Conservation (phyloP, 2,329 filamentous ascomycete species). For the Anthostomella pinea region DNA sequence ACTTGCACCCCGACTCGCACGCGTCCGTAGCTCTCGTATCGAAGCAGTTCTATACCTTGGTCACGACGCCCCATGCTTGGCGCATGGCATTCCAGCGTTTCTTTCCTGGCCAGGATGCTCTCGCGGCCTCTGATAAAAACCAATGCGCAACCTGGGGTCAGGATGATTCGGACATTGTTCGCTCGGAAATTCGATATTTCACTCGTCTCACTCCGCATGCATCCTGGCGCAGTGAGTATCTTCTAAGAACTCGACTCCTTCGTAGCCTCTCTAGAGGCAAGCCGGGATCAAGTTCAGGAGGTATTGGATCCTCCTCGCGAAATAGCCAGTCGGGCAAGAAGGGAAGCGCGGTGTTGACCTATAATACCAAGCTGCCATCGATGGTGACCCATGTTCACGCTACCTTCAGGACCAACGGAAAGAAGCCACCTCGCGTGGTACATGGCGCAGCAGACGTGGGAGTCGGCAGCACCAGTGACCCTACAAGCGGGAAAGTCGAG, state of each 20-base stretch:
- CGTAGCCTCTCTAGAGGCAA: constrained; percentile 80
- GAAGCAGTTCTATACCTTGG: constrained; percentile 78
- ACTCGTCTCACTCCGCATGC: constrained; percentile 76
- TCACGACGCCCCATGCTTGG: constrained; percentile 93
- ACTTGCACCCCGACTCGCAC: constrained; percentile 82
- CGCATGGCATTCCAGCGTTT: constrained; percentile 86
- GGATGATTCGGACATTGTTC: constrained; percentile 52
- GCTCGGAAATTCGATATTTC: constrained; percentile 75
- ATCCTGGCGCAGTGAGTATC: constrained; percentile 97
- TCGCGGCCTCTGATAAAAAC: constrained; percentile 38
- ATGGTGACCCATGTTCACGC: constrained; percentile 79
- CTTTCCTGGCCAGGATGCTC: constrained; percentile 72
- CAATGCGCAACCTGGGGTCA: constrained; percentile 40
- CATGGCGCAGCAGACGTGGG: constrained; percentile 81
- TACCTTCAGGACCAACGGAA: constrained; percentile 65
- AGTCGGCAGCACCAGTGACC: constrained; percentile 77
- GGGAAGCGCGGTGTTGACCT: constrained; percentile 73
- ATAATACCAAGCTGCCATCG: constrained; percentile 78
- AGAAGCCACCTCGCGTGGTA: constrained; percentile 74
- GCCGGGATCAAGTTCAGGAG: constrained; percentile 58
- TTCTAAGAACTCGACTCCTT: constrained; percentile 79
- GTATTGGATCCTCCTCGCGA: constrained; percentile 50
- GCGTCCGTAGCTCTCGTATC: constrained; percentile 82
- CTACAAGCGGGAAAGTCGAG: constrained; percentile 70
- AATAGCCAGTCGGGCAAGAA: constrained; percentile 57